phyloP scores from a whole-genome alignment of 352 stramenopile species.

The Phytopythium delawarense region DNA sequence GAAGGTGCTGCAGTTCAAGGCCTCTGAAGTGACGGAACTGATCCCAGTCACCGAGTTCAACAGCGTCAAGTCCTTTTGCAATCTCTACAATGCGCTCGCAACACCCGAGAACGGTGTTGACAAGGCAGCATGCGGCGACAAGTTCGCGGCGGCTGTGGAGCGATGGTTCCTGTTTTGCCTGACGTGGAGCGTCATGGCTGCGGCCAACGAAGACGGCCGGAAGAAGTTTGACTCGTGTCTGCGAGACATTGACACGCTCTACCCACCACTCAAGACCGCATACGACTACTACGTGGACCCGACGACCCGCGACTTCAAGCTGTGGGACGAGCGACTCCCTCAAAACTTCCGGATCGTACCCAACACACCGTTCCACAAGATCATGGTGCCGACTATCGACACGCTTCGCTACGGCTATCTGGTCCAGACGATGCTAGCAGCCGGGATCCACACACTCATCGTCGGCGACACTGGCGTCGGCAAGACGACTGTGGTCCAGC shows the following conservation, averaged over 20 bases:
- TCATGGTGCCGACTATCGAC: conserved; percentile 86
- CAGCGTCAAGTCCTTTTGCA: conserved; percentile 80
- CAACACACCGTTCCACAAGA: conserved; percentile 79
- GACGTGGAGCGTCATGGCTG: conserved; percentile 84
- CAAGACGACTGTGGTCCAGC: conserved; percentile 85
- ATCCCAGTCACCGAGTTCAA: conserved; percentile 82
- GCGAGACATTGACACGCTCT: conserved; percentile 90
- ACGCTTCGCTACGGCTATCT: conserved; percentile 80
- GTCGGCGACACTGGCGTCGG: conserved; percentile 88
- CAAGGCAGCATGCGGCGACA: conserved; percentile 52
- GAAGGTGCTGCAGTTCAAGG: conserved; percentile 66
- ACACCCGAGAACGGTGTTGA: conserved; percentile 72
- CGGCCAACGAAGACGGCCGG: conserved; percentile 79
- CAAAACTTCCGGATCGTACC: conserved; percentile 68
- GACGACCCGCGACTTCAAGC: conserved; percentile 67
- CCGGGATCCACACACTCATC: conserved; percentile 81
- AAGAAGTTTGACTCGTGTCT: conserved; percentile 87
- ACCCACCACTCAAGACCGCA: conserved; percentile 87
- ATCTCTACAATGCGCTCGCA: conserved; percentile 76
- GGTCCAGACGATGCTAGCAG: conserved; percentile 69
- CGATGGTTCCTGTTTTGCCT: conserved; percentile 87
- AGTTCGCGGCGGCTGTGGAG: conserved; percentile 62
- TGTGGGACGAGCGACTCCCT: conserved; percentile 82
- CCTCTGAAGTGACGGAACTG: conserved; percentile 57
- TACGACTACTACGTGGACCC: conserved; percentile 93